These are phyloP conservation scores for Candida gorgasii DNA, from an alignment of 805 yeast species.

Conservation along the genomic window DNA sequence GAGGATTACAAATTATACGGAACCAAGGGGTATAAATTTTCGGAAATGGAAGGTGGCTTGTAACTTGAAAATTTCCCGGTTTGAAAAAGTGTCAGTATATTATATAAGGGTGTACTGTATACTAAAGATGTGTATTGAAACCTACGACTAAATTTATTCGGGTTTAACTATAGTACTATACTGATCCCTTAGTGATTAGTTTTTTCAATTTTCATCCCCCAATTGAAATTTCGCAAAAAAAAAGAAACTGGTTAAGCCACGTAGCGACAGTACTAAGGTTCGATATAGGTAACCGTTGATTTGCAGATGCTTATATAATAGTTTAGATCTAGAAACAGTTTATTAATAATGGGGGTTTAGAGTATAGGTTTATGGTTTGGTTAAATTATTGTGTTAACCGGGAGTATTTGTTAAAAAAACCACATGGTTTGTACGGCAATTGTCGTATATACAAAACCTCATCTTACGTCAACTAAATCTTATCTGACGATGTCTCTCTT, in stretches of 20 bases:
- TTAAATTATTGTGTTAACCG: too few species aligned
- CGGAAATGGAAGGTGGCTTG: too few species aligned
- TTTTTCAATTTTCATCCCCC: slow-evolving; percentile 11
- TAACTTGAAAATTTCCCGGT: too few species aligned
- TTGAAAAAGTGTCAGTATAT: too few species aligned
- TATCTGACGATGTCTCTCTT: too few species aligned
- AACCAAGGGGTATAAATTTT: slow-evolving; percentile 1
- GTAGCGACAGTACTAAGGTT: too few species aligned
- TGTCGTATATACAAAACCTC: background rate
- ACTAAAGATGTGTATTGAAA: background rate
- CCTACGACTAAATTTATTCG: too few species aligned
- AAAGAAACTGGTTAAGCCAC: slow-evolving; percentile 2
- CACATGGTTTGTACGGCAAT: background rate
- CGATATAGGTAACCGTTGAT: background rate
- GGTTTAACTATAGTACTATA: too few species aligned
- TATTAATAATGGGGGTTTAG: too few species aligned
- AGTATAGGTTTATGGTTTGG: too few species aligned
- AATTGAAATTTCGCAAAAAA: slow-evolving; percentile 10
- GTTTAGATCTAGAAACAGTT: background rate
- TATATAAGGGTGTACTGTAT: too few species aligned
- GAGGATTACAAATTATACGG: slow-evolving; percentile 3
- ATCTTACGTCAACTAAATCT: background rate
- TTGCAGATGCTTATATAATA: background rate
- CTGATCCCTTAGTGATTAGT: slow-evolving; percentile 6
- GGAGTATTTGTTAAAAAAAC: too few species aligned